Percentiles rank a stretch among this genome's conserved stretches.
These are phyloP conservation scores for Lachancea quebecensis DNA, from an alignment of 805 yeast species.

Conservation along the genomic window DNA sequence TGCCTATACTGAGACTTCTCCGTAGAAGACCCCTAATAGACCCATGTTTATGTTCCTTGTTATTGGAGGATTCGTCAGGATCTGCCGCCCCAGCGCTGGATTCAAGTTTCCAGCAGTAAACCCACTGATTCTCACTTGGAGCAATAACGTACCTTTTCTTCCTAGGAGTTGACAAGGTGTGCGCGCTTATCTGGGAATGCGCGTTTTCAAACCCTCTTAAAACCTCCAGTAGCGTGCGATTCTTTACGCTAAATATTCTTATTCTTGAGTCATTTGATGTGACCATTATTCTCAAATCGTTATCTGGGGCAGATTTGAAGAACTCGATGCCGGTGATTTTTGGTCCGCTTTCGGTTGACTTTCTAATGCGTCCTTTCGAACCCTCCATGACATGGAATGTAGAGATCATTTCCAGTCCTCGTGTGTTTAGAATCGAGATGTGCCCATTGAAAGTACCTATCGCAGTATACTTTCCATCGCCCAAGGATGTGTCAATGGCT, in stretches of 20 bases:
- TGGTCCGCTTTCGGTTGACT: constrained; percentile 35
- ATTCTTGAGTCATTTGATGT: constrained; percentile 80
- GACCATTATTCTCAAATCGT: constrained; percentile 43
- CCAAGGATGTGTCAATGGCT: constrained; percentile 65
- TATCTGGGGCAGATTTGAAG: constrained; percentile 28
- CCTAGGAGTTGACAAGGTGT: constrained; percentile 7
- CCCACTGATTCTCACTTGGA: constrained; percentile 86
- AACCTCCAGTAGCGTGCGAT: constrained; percentile 51
- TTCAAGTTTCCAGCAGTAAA: constrained; percentile 67
- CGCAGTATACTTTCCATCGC: constrained; percentile 47
- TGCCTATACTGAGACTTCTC: constrained; percentile 6
- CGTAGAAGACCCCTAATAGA: constrained; percentile 10
- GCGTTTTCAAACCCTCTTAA: constrained; percentile 69
- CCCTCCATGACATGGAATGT: constrained; percentile 43
- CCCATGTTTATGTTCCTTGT: constrained; percentile 6
- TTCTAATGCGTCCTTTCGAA: constrained; percentile 12
- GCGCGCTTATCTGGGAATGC: constrained; percentile 65
- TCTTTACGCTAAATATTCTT: constrained; percentile 52
- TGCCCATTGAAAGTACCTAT: constrained; percentile 80
- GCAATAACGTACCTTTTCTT: constrained; percentile 45
- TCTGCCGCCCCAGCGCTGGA: constrained; percentile 11
- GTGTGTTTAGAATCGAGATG: constrained; percentile 52
- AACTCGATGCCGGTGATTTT: constrained; percentile 73
- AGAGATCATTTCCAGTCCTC: constrained; percentile 46
- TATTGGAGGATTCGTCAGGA: constrained; percentile 12